Evolutionary conservation across 208 protist species (phyloP).

Genomic region (Acanthamoeba castellanii): DNA sequence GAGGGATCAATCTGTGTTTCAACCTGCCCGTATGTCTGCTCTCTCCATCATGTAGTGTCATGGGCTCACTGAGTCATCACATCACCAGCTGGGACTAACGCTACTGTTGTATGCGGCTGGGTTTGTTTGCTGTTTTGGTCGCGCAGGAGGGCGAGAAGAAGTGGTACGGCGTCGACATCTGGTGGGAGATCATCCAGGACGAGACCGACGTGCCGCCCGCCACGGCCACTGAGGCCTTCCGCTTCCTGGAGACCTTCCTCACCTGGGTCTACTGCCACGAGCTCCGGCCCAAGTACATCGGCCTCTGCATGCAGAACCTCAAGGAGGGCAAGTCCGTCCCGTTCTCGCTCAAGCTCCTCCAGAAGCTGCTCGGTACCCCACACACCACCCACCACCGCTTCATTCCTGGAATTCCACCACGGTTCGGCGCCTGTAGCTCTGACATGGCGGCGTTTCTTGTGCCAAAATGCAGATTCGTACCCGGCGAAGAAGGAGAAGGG

Average conservation of each 20-base stretch:
- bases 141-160: constrained; percentile 58
- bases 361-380: constrained; percentile 68
- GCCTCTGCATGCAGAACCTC: constrained; percentile 73
- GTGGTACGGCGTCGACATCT: constrained; percentile 79
- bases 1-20: not conserved
- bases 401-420: too few relatives aligned
- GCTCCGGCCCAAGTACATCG: constrained; percentile 71
- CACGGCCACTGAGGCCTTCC: constrained; percentile 30
- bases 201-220: constrained; percentile 18
- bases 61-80: not conserved
- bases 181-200: constrained; percentile 81
- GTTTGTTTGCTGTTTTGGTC: not conserved
- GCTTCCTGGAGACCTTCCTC: constrained; percentile 70
- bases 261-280: constrained; percentile 30
- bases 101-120: too few relatives aligned
- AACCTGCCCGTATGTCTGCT: not conserved
- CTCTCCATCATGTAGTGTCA: not conserved
- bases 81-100: too few relatives aligned
- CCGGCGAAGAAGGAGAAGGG: constrained; percentile 66
- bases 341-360: constrained; percentile 74
- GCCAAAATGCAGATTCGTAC: not conserved
- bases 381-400: not conserved
- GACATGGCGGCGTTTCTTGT: not conserved
- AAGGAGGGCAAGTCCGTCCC: constrained; percentile 74
- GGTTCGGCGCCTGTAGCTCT: not conserved